Conservation (phyloP, 108 stramenopile species). For the Cyclotella choctawhatcheeana region DNA sequence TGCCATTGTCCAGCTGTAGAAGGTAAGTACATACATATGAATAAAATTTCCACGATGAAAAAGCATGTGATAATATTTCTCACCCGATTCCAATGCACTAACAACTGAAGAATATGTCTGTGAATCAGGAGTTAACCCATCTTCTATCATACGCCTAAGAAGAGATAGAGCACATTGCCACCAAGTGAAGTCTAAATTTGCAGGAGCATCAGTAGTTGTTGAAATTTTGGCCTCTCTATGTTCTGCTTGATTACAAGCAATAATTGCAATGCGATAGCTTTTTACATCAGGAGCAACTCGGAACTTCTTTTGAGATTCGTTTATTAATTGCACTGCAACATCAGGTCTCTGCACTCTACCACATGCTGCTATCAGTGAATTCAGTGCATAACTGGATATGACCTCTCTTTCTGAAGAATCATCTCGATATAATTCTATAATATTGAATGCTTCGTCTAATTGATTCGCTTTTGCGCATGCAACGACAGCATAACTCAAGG, state of each 20-base stretch:
- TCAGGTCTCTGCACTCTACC: conserved; percentile 69
- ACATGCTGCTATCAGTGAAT: conserved; percentile 69
- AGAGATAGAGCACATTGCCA: conserved; percentile 78
- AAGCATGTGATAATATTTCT: not conserved
- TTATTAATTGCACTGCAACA: conserved; percentile 62
- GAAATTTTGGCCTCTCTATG: conserved; percentile 47
- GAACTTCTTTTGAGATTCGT: conserved; percentile 56
- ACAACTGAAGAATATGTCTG: conserved; percentile 72
- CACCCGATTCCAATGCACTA: conserved; percentile 58
- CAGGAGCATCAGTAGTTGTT: no score
- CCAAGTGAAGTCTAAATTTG: conserved; percentile 59
- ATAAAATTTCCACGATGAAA: not conserved
- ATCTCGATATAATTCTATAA: conserved; percentile 65
- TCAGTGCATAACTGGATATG: conserved; percentile 50
- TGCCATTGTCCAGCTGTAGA: conserved; percentile 80
- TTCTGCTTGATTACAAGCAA: conserved; percentile 80
- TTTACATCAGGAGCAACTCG: conserved; percentile 51
- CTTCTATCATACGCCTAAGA: conserved; percentile 72
- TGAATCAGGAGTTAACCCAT: conserved; percentile 61
- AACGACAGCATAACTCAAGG: conserved; percentile 54
- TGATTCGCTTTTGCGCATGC: conserved; percentile 54
- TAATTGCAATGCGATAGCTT: conserved; percentile 68
- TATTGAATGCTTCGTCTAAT: conserved; percentile 62
- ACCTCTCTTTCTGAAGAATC: not conserved
- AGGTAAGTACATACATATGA: not conserved